Base-by-base conservation (phyloP, 345 rosid genomes). In the Rubroshorea leprosula region DNA sequence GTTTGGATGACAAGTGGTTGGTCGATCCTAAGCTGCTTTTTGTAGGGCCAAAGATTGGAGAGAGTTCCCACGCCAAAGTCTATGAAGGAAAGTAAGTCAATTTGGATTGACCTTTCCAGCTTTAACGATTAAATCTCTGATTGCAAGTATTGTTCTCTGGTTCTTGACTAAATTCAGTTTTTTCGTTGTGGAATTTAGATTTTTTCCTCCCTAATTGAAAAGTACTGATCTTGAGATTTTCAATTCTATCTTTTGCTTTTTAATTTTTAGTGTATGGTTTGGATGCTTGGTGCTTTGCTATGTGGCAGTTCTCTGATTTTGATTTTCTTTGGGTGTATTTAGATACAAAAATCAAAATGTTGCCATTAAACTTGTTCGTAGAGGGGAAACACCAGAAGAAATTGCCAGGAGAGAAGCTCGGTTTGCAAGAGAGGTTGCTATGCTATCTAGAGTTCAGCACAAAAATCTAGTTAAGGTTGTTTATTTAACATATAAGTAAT, bases 41-140 rank as follows among this genome's bases (percentile, higher is more conserved):
- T 68, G 95, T 93, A 73, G 99, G 99, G 23, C 97, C 99, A 5
- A 89, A 87, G 84, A 83, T 93, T 77, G 97, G 97, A 26, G 99
- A 93, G 69, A 97, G 99, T 50, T 96, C 97, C 66, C 97, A 90
- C 84, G 97, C 97, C 69, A 89, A 93, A 77, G 97, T 93, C 5
- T 93, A 93, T 6, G 96, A 93, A 72, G 99, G 96, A 66, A 93
- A 87, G 97, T 93, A 79, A 85, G 99, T 87, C 67, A 58, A 67
- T 51, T 66, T 69, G 25, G 0, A 12, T 10, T 44, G 10, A 18
- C 47, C n/a, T 13, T n/a, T 44, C 17, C 1, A 1, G 47, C 2
- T 54, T 65, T 17, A 51, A 55, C 23, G 59, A 51, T 51, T 66
- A 21, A 50, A 31, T 65, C 23, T 60, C 21, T 48, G 17, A 23